A percentile compares a stretch with the other conserved stretches of the same genome.
phyloP scores from a whole-genome alignment of 1,284 basidiomycete genomes.

The Phellopilus nigrolimitatus region DNA sequence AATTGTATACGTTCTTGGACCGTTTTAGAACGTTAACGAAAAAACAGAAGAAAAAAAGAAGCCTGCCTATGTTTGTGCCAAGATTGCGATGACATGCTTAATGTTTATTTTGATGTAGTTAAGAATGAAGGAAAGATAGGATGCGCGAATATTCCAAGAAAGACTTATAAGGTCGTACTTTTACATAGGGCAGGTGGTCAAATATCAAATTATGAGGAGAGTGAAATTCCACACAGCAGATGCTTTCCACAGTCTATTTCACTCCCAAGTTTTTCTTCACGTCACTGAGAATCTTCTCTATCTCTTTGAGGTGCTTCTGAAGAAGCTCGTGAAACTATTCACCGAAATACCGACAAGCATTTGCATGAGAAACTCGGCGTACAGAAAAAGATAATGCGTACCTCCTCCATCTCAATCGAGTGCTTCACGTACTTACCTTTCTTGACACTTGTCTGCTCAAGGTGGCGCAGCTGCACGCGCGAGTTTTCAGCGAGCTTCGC shows the following conservation, averaged over 20 bases:
- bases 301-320: conserved; percentile 53
- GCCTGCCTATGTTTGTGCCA: too few species aligned
- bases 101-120: too few species aligned
- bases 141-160: too few species aligned
- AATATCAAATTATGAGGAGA: not conserved
- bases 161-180: too few species aligned
- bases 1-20: too few species aligned
- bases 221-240: not conserved
- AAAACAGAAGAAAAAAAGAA: too few species aligned
- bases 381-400: conserved; percentile 27
- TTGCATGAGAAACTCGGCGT: conserved; percentile 4
- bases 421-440: conserved; percentile 64
- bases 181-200: not conserved
- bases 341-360: not conserved
- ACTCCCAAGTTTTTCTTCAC: conserved; percentile 55
- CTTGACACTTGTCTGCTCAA: conserved; percentile 60
- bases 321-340: conserved; percentile 66
- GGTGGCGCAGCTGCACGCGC: conserved; percentile 65
- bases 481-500: conserved; percentile 67
- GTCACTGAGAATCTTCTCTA: conserved; percentile 59
- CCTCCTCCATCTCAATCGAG: conserved; percentile 62
- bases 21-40: not conserved
- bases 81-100: too few species aligned
- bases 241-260: conserved; percentile 11
- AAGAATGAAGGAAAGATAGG: too few species aligned